Percentiles rank a stretch among this genome's conserved stretches.
Evolutionary conservation across 495 filamentous ascomycete species (phyloP).

Genomic region (Margaritispora aquatica): DNA sequence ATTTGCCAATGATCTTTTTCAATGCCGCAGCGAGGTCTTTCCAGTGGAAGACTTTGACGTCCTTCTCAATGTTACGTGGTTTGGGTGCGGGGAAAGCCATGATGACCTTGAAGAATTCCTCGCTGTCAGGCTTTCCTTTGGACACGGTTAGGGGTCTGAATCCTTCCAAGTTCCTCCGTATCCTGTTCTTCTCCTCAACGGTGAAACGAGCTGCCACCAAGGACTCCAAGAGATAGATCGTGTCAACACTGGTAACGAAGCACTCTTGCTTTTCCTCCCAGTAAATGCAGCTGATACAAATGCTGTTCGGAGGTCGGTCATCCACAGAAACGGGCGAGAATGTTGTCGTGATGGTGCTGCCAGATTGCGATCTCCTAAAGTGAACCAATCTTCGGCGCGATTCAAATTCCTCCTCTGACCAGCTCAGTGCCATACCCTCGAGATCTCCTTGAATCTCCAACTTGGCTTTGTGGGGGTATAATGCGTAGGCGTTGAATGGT

Average conservation of each 20-base stretch:
- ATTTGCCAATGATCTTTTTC: slow-evolving; percentile 98
- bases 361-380: slow-evolving; percentile 74
- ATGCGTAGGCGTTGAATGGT: slow-evolving; percentile 71
- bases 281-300: slow-evolving; percentile 85
- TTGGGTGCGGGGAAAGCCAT: slow-evolving; percentile 96
- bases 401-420: slow-evolving; percentile 73
- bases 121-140: slow-evolving; percentile 83
- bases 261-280: slow-evolving; percentile 89
- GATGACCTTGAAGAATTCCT: slow-evolving; percentile 97
- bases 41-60: slow-evolving; percentile 98
- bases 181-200: slow-evolving; percentile 96
- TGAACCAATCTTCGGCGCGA: slow-evolving; percentile 75
- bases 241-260: slow-evolving; percentile 94
- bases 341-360: slow-evolving; percentile 62
- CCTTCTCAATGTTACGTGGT: slow-evolving; percentile 96
- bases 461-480: slow-evolving; percentile 81
- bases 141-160: slow-evolving; percentile 87
- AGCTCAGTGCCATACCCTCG: slow-evolving; percentile 67
- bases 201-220: slow-evolving; percentile 75
- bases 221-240: slow-evolving; percentile 85
- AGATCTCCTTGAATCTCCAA: slow-evolving; percentile 83
- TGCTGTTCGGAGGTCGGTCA: slow-evolving; percentile 66
- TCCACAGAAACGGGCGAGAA: slow-evolving; percentile 67
- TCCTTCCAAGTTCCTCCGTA: slow-evolving; percentile 88
- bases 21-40: slow-evolving; percentile 72